phyloP scores from a whole-genome alignment of 106 monocot genomes.

The Dioscorea zingiberensis region DNA sequence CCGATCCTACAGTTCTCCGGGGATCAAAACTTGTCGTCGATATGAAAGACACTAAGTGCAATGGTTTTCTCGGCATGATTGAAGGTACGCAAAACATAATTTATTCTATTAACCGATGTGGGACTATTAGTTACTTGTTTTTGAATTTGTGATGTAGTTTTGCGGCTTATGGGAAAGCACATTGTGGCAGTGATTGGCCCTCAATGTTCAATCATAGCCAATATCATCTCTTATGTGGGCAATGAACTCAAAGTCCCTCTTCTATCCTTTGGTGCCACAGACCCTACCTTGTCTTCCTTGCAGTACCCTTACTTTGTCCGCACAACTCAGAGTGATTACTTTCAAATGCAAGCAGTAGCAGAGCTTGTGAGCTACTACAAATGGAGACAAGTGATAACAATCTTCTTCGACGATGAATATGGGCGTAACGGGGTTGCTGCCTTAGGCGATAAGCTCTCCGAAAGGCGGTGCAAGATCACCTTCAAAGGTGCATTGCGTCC shows the following conservation, averaged over 20 bases:
- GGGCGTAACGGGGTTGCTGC: not conserved
- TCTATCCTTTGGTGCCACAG: not conserved
- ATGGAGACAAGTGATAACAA: not conserved
- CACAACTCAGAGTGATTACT: not conserved
- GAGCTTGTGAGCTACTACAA: not conserved
- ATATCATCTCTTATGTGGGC: not conserved
- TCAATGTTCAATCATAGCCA: not conserved
- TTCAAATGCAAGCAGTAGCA: not conserved
- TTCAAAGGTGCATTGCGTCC: not conserved
- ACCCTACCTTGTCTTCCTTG: not conserved
- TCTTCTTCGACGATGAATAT: not conserved
- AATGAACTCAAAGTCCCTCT: not conserved
- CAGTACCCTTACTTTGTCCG: not conserved
- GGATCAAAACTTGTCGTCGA: not conserved
- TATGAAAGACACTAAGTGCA: slow-evolving; percentile 1
- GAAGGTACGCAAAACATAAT: not conserved
- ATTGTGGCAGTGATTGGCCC: not conserved
- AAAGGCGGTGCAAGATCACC: not conserved
- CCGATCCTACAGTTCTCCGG: not conserved
- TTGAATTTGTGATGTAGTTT: not conserved
- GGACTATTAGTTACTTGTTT: no score
- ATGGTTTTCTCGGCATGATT: not conserved
- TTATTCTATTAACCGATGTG: no score
- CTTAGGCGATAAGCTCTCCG: not conserved
- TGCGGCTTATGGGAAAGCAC: not conserved